phyloP scores from a whole-genome alignment of 116 monocot genomes.

The Phalaenopsis hybrid region DNA sequence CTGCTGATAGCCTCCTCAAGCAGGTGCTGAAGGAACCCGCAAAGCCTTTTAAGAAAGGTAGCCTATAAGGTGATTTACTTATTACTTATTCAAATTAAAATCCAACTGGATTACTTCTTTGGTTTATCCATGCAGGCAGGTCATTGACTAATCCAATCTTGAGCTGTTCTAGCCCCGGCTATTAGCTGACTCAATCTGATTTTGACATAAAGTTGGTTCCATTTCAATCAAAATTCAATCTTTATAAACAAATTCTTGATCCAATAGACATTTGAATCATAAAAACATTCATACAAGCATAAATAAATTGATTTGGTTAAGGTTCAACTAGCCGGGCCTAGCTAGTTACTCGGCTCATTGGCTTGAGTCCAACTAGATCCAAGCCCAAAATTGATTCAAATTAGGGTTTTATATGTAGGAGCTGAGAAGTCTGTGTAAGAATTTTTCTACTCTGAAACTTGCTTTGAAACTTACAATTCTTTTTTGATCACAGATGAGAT shows the following conservation, averaged over 20 bases:
- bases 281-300: neutral
- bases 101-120: neutral
- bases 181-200: neutral
- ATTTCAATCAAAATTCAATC: neutral
- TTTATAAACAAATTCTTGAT: neutral
- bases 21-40: slow-evolving; percentile 2
- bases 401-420: neutral
- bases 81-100: neutral
- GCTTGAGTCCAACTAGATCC: neutral
- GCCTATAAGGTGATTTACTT: neutral
- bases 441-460: neutral
- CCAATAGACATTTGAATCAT: neutral
- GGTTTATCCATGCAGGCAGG: too few relatives aligned
- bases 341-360: neutral
- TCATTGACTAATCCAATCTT: neutral
- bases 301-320: neutral
- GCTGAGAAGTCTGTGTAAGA: too few relatives aligned
- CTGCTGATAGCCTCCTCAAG: slow-evolving; percentile 2
- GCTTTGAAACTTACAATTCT: neutral
- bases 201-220: neutral
- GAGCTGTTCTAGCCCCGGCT: neutral
- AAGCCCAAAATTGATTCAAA: neutral
- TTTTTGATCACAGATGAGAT: slow-evolving; percentile 10
- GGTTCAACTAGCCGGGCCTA: neutral
- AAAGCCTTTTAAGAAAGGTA: slow-evolving; percentile 26